Conservation (phyloP, 176 grass and related monocot species). For the Echinochloa phyllopogon region DNA sequence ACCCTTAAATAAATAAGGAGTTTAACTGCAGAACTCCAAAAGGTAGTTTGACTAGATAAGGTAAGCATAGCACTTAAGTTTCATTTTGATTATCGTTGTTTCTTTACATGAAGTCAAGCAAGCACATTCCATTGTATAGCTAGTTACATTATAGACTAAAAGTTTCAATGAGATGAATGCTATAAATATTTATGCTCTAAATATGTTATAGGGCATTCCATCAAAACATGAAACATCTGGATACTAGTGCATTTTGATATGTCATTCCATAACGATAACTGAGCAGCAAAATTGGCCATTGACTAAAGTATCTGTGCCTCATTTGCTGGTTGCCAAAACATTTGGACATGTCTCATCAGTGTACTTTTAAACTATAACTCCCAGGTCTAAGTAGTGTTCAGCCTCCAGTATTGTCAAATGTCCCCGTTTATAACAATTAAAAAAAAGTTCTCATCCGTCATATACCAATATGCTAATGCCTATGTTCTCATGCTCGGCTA, state of each 20-base stretch:
- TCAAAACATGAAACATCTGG: conserved; percentile 3
- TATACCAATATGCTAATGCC: background rate
- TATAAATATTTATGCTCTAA: background rate
- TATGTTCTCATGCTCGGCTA: background rate
- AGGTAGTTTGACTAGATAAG: conserved; percentile 14
- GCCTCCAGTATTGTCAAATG: background rate
- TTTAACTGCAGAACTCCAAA: conserved; percentile 9
- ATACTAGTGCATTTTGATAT: background rate
- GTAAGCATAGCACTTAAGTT: conserved; percentile 1
- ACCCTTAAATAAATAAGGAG: background rate
- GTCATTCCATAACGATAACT: background rate
- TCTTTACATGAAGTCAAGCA: conserved; percentile 10
- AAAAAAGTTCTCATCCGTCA: background rate
- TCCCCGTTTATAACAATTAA: background rate
- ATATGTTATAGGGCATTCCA: background rate
- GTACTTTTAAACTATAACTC: background rate
- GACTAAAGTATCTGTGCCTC: background rate
- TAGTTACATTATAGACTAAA: conserved; percentile 15
- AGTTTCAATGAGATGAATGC: background rate
- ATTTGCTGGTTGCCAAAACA: background rate
- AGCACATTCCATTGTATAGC: background rate
- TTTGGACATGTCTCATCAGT: background rate
- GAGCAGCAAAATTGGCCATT: background rate
- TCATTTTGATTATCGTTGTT: background rate
- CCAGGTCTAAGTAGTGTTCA: background rate